Evolutionary conservation across 192 early-diverging fungal genomes (phyloP).

Genomic region (Coemansia aciculifera): DNA sequence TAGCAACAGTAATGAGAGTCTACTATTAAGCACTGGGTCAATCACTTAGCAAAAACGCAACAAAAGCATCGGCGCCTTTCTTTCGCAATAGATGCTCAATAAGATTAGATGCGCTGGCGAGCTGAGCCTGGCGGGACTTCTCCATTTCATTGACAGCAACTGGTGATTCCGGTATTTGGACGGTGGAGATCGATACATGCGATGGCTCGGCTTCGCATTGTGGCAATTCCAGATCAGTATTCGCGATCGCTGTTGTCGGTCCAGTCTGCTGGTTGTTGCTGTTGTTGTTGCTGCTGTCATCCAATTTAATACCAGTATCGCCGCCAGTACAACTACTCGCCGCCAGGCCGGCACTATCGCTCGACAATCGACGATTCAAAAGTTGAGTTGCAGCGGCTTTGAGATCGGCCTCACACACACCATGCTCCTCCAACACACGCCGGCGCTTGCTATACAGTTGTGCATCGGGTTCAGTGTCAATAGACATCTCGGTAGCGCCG

Average conservation of each 20-base stretch:
- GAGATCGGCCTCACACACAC: neutral
- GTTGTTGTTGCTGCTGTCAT: neutral
- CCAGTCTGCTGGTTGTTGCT: neutral
- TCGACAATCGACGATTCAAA: neutral
- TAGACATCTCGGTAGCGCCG: neutral
- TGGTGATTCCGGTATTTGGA: neutral
- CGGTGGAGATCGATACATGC: neutral
- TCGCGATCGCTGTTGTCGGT: neutral
- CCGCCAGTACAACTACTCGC: neutral
- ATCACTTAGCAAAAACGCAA: slow-evolving; percentile 29
- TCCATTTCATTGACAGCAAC: neutral
- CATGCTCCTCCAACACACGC: neutral
- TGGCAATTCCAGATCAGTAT: neutral
- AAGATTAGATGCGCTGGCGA: slow-evolving; percentile 14
- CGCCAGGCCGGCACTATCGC: neutral
- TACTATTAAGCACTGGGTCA: slow-evolving; percentile 1
- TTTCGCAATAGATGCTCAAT: slow-evolving; percentile 17
- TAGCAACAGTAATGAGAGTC: too few species aligned
- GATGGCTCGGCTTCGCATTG: neutral
- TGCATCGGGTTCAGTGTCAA: neutral
- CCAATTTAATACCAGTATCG: neutral
- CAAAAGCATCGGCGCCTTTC: slow-evolving; percentile 32
- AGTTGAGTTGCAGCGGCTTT: neutral
- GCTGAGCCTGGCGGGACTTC: neutral
- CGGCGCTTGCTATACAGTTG: neutral